Base-by-base conservation (phyloP, 495 filamentous ascomycete genomes). In the Neurospora intermedia region DNA sequence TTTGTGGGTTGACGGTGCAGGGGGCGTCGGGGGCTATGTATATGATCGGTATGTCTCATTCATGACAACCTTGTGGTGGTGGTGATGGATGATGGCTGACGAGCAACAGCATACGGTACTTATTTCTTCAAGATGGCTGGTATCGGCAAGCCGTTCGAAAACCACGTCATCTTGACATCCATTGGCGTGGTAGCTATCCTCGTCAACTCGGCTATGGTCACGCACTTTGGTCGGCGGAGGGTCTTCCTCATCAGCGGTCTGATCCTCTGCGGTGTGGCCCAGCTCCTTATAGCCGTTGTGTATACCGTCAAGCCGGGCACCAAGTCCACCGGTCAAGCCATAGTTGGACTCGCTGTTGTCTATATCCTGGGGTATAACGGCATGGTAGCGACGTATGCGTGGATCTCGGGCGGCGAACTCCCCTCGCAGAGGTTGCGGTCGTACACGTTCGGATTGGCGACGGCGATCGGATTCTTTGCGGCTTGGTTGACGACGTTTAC, bases 61-160 rank as follows among this genome's bases (percentile, higher is more conserved):
- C 15, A 43, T 15, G 42, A n/a, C 2, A 5, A 39, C 35, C 35
- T 38, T 38, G 35, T 38, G 35, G 35, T 38, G 35, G 35, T 38
- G 35, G 35, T 38, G 10, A 31, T 20, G 40, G 62, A 27, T 39
- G 8, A 39, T 69, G 38, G 27, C 79, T 78, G 11, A 80, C 46
- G 20, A 27, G 42, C 4, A 23, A 15, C 41, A 84, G 86, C 85
- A 1, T 90, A 88, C 73, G 85, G 85, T 27, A 89, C 88, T 0
- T 90, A 90, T 76, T 90, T 89, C 82, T 89, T 90, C 79, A 83
- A 86, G 62, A 89, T 90, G 84, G 88, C 87, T 9, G 80, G 84
- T 43, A 84, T 89, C 13, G 85, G 84, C 20, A 82, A 86, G 40
- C 82, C 88, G 6, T 90, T 90, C 76, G 81, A 84, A 72, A 88